Percentiles rank a stretch among this genome's conserved stretches.
phyloP scores from a whole-genome alignment of 192 early-diverging fungal genomes.

The Mortierella alpina region DNA sequence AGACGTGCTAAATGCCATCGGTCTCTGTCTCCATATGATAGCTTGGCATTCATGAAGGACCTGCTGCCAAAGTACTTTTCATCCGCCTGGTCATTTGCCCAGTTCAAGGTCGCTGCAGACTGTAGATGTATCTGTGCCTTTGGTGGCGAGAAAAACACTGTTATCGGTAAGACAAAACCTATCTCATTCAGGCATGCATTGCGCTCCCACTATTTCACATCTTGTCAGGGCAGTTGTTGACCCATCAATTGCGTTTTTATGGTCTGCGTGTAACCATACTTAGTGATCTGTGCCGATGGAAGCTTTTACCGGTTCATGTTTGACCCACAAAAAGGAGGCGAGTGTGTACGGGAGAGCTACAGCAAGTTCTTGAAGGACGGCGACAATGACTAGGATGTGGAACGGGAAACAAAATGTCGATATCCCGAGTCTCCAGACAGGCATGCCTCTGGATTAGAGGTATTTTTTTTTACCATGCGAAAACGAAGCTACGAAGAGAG shows the following conservation, averaged over 20 bases:
- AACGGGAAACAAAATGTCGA: background rate
- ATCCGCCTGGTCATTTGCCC: conserved; percentile 94
- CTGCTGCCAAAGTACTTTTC: conserved; percentile 94
- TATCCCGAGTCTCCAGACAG: too few relatives aligned
- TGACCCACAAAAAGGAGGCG: conserved; percentile 79
- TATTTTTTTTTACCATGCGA: too few relatives aligned
- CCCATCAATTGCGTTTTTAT: background rate
- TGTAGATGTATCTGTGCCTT: conserved; percentile 87
- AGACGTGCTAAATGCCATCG: background rate
- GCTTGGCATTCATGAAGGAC: conserved; percentile 79
- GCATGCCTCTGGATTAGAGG: too few relatives aligned
- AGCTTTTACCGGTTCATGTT: conserved; percentile 88
- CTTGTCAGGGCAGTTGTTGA: background rate
- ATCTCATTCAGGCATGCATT: background rate
- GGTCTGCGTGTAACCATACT: background rate
- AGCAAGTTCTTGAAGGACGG: conserved; percentile 49
- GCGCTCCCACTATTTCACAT: background rate
- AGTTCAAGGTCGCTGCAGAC: conserved; percentile 81
- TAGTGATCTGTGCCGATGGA: conserved; percentile 88
- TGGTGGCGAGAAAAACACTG: conserved; percentile 78
- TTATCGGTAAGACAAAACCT: conserved; percentile 63
- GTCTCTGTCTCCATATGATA: conserved; percentile 35
- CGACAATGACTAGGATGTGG: conserved; percentile 34
- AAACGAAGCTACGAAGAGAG: too few relatives aligned
- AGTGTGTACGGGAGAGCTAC: conserved; percentile 64